Base-by-base conservation (phyloP, 2,329 filamentous ascomycete genomes). In the Aciculosporium take region DNA sequence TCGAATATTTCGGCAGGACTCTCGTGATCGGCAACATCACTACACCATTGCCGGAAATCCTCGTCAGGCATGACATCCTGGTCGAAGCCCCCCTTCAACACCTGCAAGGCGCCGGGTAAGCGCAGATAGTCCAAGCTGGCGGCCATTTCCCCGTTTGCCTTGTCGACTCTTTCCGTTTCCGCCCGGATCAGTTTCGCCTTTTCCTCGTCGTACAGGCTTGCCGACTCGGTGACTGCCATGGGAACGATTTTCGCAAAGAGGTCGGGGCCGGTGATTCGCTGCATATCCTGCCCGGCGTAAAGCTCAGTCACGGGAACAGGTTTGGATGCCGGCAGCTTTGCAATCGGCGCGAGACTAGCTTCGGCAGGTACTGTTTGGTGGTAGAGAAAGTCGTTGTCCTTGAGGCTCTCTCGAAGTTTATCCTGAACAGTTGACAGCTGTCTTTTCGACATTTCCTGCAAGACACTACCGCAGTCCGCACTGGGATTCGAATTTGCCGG, bases 361-460 rank as follows among this genome's bases (percentile, higher is more conserved):
- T 95, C 87, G 8, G 81, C 79, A 0, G 91, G 89, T 2, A 98
- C 81, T 1, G 78, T 80, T 52, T 96, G 86, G 57, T 98, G 91
- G 56, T 98, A 98, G 57, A 98, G 94, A 60, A 91, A 96, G 57
- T 98, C 91, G 51, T 98, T 98, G 60, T 98, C 91, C 54, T 94
- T 94, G 50, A 74, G 71, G 38, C 88, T 71, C 46, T 84, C 79
- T 15, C 69, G 68, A 18, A 94, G 66, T 57, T 84, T 88, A 46
- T 89, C 83, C 56, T 94, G 83, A 3, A 94, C 81, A 25, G 77
- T 81, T 0, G 82, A 70, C 23, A 84, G 63, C 52, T 96, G 89
- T 46, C 87, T 76, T 58, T 86, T 94, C 13, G 85, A 80, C 48
- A 94, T 74, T 27, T 94, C 87, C n/a, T 76, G 67, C 28, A 98